Evolutionary conservation across 2,329 filamentous ascomycete genomes (phyloP).

Genomic region (Mollisia scopiformis): DNA sequence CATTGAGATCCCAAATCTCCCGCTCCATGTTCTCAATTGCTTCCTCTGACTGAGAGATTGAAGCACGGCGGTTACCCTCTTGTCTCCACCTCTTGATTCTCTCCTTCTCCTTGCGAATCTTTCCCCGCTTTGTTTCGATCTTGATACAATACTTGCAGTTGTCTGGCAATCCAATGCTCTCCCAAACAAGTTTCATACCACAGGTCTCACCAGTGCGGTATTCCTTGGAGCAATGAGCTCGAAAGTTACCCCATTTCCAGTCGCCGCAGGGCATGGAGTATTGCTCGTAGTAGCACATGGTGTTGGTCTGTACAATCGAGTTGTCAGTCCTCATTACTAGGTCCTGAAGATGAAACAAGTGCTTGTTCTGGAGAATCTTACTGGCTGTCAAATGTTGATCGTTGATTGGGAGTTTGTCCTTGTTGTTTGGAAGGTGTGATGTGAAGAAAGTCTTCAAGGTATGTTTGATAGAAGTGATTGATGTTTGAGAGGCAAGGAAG

Average conservation of each 20-base stretch:
- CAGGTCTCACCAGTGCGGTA: conserved; percentile 97
- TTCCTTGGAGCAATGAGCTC: conserved; percentile 90
- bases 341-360: too few relatives aligned
- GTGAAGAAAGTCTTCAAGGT: neutral
- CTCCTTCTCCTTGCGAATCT: conserved; percentile 72
- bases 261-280: conserved; percentile 83
- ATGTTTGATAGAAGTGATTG: conserved; percentile 6
- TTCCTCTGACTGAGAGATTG: conserved; percentile 39
- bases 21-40: conserved; percentile 69
- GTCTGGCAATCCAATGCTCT: conserved; percentile 60
- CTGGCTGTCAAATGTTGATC: conserved; percentile 24
- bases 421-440: conserved; percentile 8
- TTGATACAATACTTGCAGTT: conserved; percentile 88
- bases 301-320: conserved; percentile 35
- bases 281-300: conserved; percentile 97
- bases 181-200: conserved; percentile 86
- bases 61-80: conserved; percentile 10
- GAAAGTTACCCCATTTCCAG: conserved; percentile 95
- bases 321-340: too few relatives aligned
- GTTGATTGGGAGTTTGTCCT: conserved; percentile 1
- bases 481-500: conserved; percentile 21
- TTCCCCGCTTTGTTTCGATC: conserved; percentile 81
- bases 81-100: conserved; percentile 75
- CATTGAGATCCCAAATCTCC: conserved; percentile 56
- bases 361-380: conserved; percentile 21